Base-by-base conservation (phyloP, 768 basidiomycete genomes). In the Panaeolus papilionaceus region DNA sequence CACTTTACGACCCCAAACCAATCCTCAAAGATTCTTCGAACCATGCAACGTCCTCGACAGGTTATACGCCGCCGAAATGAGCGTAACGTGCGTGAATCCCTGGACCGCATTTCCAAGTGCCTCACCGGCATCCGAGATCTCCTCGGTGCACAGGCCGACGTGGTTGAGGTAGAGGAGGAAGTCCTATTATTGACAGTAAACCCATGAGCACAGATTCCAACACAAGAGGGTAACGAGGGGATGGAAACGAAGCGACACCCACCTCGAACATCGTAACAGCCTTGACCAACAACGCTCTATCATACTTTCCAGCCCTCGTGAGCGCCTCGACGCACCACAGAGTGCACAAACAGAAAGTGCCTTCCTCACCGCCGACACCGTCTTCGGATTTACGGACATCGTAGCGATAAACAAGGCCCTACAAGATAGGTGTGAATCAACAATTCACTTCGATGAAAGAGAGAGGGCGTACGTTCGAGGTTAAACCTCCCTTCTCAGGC, bases 361-460 rank as follows among this genome's bases (percentile, higher is more conserved):
- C 96, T 78, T 98, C 96, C 70, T 97, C 94, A 1, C 96, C 96
- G 1, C 97, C 96, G 12, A 98, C 95, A 7, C 97, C 97, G 72
- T 98, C 97, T 66, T 93, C 91, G 0, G 93, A 89, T 76, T 92
- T 92, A 28, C 77, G 80, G 12, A 92, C 90, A 75, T 99, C 95
- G 77, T 98, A 98, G 8, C 96, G 89, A 75, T 92, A 97, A 6
- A 95, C 92, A 10, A 95, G 85, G 71, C 90, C 91, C 92, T 94
- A 70, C 11, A 58, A 37, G 33, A 33, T 33, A 33, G 3, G 33
- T 3, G 33, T 70, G 45, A 54, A 38, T 20, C 33, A 33, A 62
- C 1, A 1, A 23, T 23, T 23, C 23, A 23, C 23, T 23, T 23
- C 23, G 11, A 54, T 9, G 33, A 62, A 49, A 16, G 23, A 66